A percentile compares a stretch with the other conserved stretches of the same genome.
phyloP scores from a whole-genome alignment of 2,329 filamentous ascomycete species.

The Ophiostoma tasmaniense region DNA sequence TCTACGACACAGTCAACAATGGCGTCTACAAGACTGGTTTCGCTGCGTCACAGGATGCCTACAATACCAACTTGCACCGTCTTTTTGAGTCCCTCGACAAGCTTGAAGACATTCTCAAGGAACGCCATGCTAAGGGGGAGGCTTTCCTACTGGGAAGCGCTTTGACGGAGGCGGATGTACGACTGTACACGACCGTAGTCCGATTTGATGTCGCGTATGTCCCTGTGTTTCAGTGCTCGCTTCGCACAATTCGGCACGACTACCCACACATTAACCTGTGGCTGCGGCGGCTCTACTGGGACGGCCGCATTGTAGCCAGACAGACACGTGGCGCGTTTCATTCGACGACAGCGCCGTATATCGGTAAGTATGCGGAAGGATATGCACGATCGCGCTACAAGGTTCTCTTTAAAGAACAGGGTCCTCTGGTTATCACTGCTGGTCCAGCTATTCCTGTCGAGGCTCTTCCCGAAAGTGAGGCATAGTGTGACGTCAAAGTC shows the following conservation, averaged over 20 bases:
- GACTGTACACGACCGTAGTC: constrained; percentile 34
- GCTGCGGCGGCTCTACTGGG: constrained; percentile 54
- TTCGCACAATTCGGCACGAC: constrained; percentile 55
- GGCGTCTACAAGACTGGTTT: constrained; percentile 53
- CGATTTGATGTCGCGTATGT: constrained; percentile 64
- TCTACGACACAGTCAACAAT: constrained; percentile 47
- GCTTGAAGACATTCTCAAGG: background rate
- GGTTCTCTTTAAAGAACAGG: background rate
- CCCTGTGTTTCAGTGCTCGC: constrained; percentile 56
- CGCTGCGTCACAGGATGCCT: constrained; percentile 39
- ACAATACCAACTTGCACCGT: background rate
- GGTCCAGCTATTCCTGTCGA: background rate
- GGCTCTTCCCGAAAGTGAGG: background rate
- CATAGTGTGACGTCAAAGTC: background rate
- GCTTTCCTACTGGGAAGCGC: background rate
- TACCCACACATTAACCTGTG: constrained; percentile 63
- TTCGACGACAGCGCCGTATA: background rate
- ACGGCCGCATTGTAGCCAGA: background rate
- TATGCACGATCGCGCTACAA: background rate
- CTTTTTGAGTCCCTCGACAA: background rate
- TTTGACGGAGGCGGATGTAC: background rate
- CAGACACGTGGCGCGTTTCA: background rate
- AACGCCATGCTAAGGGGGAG: background rate
- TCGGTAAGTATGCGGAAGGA: background rate
- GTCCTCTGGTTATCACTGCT: background rate